phyloP scores from a whole-genome alignment of 2,329 filamentous ascomycete species.

The Calonectria ilicicola region DNA sequence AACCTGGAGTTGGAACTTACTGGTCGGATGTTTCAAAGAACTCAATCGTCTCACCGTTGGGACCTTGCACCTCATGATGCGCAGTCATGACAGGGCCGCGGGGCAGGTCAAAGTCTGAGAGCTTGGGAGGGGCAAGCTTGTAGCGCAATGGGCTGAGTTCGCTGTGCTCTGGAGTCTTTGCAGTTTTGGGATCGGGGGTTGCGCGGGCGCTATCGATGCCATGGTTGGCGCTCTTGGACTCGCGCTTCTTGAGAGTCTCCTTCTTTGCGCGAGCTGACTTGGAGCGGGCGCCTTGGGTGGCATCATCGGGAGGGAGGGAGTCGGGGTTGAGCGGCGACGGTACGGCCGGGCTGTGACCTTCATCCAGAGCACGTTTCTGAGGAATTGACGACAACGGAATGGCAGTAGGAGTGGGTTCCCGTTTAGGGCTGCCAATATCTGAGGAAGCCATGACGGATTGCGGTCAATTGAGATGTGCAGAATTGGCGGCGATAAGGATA shows the following conservation, averaged over 20 bases:
- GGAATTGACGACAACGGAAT: constrained; percentile 63
- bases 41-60: constrained; percentile 63
- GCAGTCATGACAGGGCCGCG: constrained; percentile 68
- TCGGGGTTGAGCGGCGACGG: constrained; percentile 80
- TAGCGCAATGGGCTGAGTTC: constrained; percentile 69
- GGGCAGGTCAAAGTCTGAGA: constrained; percentile 70
- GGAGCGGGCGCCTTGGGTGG: constrained; percentile 47
- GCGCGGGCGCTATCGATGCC: constrained; percentile 63
- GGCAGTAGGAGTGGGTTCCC: constrained; percentile 55
- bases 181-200: constrained; percentile 67
- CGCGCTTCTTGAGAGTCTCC: constrained; percentile 76
- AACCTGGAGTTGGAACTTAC: constrained; percentile 54
- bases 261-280: constrained; percentile 69
- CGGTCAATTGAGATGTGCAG: neutral
- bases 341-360: constrained; percentile 77
- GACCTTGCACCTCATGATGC: constrained; percentile 64
- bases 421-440: constrained; percentile 52
- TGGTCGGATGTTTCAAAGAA: constrained; percentile 75
- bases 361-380: constrained; percentile 75
- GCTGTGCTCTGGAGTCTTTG: constrained; percentile 53
- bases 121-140: constrained; percentile 73
- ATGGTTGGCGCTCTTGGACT: constrained; percentile 63
- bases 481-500: neutral
- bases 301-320: constrained; percentile 58
- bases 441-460: constrained; percentile 46